A percentile compares a stretch with the other conserved stretches of the same genome.
Conservation (phyloP, 331 rosid species). For the Erythrophleum ivorense region DNA sequence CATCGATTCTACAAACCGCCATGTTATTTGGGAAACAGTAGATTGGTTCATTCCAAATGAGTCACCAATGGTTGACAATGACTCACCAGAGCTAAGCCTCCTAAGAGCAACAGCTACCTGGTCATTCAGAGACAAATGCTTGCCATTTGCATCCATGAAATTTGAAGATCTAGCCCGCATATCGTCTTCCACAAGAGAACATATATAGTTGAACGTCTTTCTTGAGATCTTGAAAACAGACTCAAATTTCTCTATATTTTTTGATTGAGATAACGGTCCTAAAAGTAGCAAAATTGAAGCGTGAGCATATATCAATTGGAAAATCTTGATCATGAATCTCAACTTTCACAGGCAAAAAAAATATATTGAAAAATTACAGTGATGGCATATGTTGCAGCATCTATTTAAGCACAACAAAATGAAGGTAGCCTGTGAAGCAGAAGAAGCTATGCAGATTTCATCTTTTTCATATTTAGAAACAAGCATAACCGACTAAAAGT, state of each 20-base stretch:
- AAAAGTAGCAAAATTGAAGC: conserved; percentile 40
- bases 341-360: conserved; percentile 19
- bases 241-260: conserved; percentile 63
- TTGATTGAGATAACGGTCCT: conserved; percentile 72
- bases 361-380: not conserved
- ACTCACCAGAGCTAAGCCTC: conserved; percentile 92
- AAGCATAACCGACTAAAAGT: conserved; percentile 16
- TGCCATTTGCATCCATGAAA: conserved; percentile 55
- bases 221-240: conserved; percentile 80
- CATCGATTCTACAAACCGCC: conserved; percentile 92
- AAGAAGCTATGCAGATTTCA: conserved; percentile 14
- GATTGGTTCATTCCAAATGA: conserved; percentile 76
- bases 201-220: conserved; percentile 81
- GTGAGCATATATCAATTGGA: conserved; percentile 11
- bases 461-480: conserved; percentile 3
- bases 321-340: not conserved
- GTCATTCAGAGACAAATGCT: conserved; percentile 67
- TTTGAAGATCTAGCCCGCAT: conserved; percentile 68
- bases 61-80: conserved; percentile 71
- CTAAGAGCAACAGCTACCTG: conserved; percentile 95
- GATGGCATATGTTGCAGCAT: not conserved
- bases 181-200: conserved; percentile 80
- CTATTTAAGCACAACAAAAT: conserved; percentile 8
- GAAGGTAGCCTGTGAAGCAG: conserved; percentile 16
- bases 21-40: conserved; percentile 85